Evolutionary conservation across 805 yeast genomes (phyloP).

Genomic region (Cyberlindnera maritima): DNA sequence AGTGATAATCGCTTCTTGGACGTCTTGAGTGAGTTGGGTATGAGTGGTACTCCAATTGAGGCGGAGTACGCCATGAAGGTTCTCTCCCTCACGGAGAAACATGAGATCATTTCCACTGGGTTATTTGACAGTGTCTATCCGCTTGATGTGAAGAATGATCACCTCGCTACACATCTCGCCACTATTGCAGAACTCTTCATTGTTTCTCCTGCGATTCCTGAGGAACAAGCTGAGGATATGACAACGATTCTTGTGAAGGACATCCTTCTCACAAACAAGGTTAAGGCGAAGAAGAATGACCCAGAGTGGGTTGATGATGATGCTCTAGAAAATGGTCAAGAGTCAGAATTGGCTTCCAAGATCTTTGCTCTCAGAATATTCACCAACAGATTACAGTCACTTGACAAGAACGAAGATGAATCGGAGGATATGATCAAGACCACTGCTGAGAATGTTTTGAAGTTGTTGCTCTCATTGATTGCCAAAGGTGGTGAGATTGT

Average conservation of each 20-base stretch:
- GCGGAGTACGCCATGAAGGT: conserved; percentile 65
- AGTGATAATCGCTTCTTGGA: conserved; percentile 40
- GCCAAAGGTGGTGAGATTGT: conserved; percentile 79
- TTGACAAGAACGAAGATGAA: conserved; percentile 28
- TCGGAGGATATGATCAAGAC: conserved; percentile 38
- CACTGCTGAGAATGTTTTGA: conserved; percentile 61
- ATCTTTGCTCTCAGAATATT: conserved; percentile 52
- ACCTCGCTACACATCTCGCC: conserved; percentile 56
- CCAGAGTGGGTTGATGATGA: conserved; percentile 49
- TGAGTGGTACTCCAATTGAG: conserved; percentile 53
- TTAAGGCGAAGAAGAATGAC: conserved; percentile 31
- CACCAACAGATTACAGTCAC: conserved; percentile 52
- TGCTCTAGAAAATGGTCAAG: conserved; percentile 32
- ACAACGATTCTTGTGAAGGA: conserved; percentile 60
- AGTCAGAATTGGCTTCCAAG: conserved; percentile 44
- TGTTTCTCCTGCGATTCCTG: conserved; percentile 46
- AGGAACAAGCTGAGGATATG: conserved; percentile 53
- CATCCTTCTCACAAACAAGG: conserved; percentile 52
- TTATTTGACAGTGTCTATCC: conserved; percentile 50
- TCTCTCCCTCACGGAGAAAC: conserved; percentile 44
- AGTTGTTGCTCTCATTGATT: conserved; percentile 61
- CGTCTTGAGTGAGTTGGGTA: conserved; percentile 44
- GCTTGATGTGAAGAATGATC: conserved; percentile 34
- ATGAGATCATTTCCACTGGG: conserved; percentile 38
- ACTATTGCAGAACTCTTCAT: conserved; percentile 57